Percentiles rank a stretch among this genome's conserved stretches.
phyloP scores from a whole-genome alignment of 2,329 filamentous ascomycete species.

The Cladophialophora bantiana region DNA sequence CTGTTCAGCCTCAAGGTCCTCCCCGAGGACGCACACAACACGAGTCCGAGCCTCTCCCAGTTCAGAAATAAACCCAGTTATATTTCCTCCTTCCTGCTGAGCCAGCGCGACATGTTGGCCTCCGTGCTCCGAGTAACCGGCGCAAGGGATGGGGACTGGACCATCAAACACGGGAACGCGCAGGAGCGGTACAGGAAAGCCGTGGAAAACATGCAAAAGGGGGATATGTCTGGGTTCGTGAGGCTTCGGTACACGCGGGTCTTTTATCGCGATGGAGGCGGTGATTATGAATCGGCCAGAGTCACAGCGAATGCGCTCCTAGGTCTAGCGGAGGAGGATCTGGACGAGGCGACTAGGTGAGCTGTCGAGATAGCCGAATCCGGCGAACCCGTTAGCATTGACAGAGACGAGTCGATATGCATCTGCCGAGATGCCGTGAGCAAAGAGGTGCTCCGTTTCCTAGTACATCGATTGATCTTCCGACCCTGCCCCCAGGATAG shows the following conservation, averaged over 20 bases:
- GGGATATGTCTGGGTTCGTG: constrained; percentile 50
- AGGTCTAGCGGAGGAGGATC: constrained; percentile 38
- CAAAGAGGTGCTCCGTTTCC: too few species aligned
- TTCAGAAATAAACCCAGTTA: constrained; percentile 60
- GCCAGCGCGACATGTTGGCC: constrained; percentile 70
- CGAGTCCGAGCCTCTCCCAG: constrained; percentile 42
- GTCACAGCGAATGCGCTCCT: constrained; percentile 35
- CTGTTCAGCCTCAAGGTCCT: constrained; percentile 56
- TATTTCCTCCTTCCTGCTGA: constrained; percentile 64
- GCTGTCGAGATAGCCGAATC: constrained; percentile 15
- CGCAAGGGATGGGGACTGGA: constrained; percentile 67
- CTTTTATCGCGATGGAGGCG: constrained; percentile 58
- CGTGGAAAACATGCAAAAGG: constrained; percentile 52
- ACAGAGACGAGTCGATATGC: too few species aligned
- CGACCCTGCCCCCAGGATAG: too few species aligned
- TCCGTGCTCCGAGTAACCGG: constrained; percentile 65
- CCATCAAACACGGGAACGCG: constrained; percentile 57
- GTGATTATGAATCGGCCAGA: constrained; percentile 42
- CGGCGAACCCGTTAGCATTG: too few species aligned
- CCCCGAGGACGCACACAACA: too few species aligned
- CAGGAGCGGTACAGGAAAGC: constrained; percentile 58
- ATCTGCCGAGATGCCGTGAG: too few species aligned
- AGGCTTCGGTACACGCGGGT: constrained; percentile 62
- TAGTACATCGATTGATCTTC: too few species aligned
- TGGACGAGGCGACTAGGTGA: constrained; percentile 50